A percentile compares a stretch with the other conserved stretches of the same genome.
Evolutionary conservation across 129 eudicot species (phyloP).

Genomic region (Cynara cardunculus): DNA sequence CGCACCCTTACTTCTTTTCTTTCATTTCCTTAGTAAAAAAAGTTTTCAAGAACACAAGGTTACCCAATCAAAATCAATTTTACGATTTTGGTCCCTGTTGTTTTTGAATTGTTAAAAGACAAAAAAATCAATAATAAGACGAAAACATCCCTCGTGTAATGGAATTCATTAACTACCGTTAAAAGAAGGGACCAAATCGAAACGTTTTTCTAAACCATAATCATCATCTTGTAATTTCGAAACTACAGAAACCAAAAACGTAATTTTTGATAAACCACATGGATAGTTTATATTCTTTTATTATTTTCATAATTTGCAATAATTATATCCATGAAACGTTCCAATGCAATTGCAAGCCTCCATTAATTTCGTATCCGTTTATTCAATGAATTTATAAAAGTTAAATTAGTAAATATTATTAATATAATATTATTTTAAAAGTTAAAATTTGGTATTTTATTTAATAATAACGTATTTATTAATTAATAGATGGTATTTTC

Average conservation of each 20-base stretch:
- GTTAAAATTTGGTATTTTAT: neutral
- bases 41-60: too few species aligned
- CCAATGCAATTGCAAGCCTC: neutral
- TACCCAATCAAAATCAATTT: too few species aligned
- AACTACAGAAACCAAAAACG: too few species aligned
- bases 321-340: conserved; percentile 1
- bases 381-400: neutral
- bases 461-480: neutral
- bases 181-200: neutral
- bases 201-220: neutral
- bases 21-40: too few species aligned
- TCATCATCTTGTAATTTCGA: too few species aligned
- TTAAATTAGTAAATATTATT: neutral
- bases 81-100: too few species aligned
- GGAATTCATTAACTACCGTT: neutral
- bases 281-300: too few species aligned
- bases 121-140: too few species aligned
- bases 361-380: neutral
- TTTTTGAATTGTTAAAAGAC: too few species aligned
- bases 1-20: too few species aligned
- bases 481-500: neutral
- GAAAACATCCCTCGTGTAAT: too few species aligned
- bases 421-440: neutral
- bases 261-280: too few species aligned
- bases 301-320: neutral